Evolutionary conservation across 2,329 filamentous ascomycete genomes (phyloP), one percentile per base, ranked within the genome.

Genomic region (Coniochaeta hoffmannii): DNA sequence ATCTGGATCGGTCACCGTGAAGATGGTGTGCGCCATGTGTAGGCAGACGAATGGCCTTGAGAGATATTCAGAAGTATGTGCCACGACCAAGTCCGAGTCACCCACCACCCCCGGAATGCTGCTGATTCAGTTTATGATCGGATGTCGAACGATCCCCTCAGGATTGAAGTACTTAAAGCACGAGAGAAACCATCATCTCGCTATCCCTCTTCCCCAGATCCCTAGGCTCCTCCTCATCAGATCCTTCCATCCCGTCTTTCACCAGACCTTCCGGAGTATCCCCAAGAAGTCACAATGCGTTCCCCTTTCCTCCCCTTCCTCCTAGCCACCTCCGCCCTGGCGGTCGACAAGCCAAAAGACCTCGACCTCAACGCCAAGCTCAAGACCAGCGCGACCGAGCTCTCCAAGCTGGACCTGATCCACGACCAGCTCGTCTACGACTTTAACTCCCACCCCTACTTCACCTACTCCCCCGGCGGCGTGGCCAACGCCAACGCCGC

Each of bases 401-500:
- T 50, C 12, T 9, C 46, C 4, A 50, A 50, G 46, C 46, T 50
- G 7, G 46, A 50, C 17, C 46, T 50, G 26, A 22, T 50, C 46
- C 24, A 34, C 12, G 46, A 50, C 15, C 72, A 74, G 60, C 80
- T 76, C 76, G 63, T 68, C 41, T 80, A 78, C 63, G 74, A 80
- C 66, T 81, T 79, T 65, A 70, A 63, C 28, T 65, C 66, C 10
- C 68, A 76, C 53, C 60, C 64, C 12, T 67, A 69, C 61, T 73
- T 76, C 61, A 74, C 67, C 31, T 73, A 73, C 58, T 58, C 60
- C 8, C 76, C 75, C 1, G 77, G 78, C 12, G 71, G 72, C 15
- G 77, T 81, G 32, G 69, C 76, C 59, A 80, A 76, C 60, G 77
- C 77, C 59, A 78, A 79, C 59, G 73, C 73, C 12, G 76, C 76